These are phyloP conservation scores for Pyricularia sp. DNA, from an alignment of 2,329 filamentous ascomycete species.

Conservation along the genomic window DNA sequence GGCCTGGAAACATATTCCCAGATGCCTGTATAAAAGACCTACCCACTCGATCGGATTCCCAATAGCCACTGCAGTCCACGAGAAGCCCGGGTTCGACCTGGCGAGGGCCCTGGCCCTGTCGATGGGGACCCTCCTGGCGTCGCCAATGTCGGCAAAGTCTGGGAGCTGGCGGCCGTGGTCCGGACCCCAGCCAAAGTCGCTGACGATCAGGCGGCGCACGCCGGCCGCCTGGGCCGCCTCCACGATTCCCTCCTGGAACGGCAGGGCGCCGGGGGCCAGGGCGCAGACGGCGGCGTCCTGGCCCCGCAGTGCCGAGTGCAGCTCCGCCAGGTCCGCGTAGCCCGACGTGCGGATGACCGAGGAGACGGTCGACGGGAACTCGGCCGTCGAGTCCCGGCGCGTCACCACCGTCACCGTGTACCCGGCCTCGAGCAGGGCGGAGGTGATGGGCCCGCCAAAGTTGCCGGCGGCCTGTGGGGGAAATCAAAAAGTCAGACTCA, in stretches of 20 bases:
- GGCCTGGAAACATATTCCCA: too few relatives aligned
- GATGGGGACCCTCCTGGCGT: conserved; percentile 18
- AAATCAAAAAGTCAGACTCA: neutral
- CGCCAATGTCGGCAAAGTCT: conserved; percentile 13
- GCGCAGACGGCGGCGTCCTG: conserved; percentile 42
- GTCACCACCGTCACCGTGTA: conserved; percentile 38
- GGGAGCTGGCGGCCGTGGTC: conserved; percentile 9
- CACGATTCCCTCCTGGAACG: conserved; percentile 35
- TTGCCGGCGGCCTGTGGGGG: conserved; percentile 17
- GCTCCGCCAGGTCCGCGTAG: conserved; percentile 5
- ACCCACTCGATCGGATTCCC: conserved; percentile 49
- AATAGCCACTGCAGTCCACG: conserved; percentile 43
- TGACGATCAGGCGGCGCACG: conserved; percentile 43
- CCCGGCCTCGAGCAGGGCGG: conserved; percentile 16
- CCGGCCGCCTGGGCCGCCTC: conserved; percentile 42
- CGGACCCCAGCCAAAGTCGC: conserved; percentile 33
- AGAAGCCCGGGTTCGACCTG: conserved; percentile 30
- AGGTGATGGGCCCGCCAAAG: conserved; percentile 15
- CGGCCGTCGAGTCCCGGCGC: conserved; percentile 27
- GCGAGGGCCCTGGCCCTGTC: conserved; percentile 36
- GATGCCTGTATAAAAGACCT: conserved; percentile 5
- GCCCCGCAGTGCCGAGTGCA: conserved; percentile 32
- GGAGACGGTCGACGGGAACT: conserved; percentile 24
- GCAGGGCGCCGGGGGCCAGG: conserved; percentile 25
- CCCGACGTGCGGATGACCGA: neutral